Evolutionary conservation across 192 early-diverging fungal genomes (phyloP), one percentile per base, ranked within the genome.

Genomic region (Pecoramyces ruminantium): DNA sequence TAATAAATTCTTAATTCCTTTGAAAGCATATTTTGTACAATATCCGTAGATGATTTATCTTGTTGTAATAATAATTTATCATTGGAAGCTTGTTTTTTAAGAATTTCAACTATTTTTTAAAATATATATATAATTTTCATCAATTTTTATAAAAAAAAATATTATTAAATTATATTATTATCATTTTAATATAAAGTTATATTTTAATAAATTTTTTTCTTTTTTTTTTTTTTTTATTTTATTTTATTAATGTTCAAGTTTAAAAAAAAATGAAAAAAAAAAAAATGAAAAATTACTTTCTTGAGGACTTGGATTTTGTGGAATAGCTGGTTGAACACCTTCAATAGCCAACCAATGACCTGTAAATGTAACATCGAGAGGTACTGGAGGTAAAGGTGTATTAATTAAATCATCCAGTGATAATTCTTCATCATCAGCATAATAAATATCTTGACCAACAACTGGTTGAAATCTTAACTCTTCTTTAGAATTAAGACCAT

Each of bases 271-370:
- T 78, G 77, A 77, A 86, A 29, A 78, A 51, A 28, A 2, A 29
- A 30, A n/a, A 29, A 13, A 9, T 28, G 67, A 12, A n/a, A 21
- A 39, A 78, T 40, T 83, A 89, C 88, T 88, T 30, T 86, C 86
- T 6, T 51, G 42, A 51, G 93, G 92, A 2, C 91, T 91, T 29
- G 98, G 98, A 82, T 99, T 99, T 84, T 99, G 97, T 25, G 94
- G 92, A 82, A 96, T 98, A 16, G 92, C 88, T 18, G 98, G 98
- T 85, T 99, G 98, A 18, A 98, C 96, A n/a, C 98, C 98, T 81
- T 98, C 98, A 81, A 99, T 94, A 2, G 98, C 97, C n/a, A 99
- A 88, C 96, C 96, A 98, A 83, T 98, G 97, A 15, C 93, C 87
- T 1, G 96, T 97, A 82, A 93, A 95, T 5, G 92, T 91, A 0